Conservation (phyloP, 176 grass and related monocot genomes). For the Avena insularis region DNA sequence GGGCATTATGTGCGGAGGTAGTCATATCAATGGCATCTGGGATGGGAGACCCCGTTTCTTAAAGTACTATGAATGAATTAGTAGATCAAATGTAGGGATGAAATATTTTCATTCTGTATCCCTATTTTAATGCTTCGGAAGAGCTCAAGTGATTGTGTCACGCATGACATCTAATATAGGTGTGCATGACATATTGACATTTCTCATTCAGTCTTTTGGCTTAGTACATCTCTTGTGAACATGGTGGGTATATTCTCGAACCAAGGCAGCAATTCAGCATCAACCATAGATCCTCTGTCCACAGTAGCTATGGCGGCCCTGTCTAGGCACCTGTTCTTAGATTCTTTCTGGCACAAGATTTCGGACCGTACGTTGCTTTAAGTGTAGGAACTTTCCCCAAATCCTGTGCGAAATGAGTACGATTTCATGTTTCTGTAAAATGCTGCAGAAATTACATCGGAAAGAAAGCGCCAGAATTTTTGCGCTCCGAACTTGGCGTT, state of each 20-base stretch:
- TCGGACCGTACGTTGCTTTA: neutral
- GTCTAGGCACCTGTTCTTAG: neutral
- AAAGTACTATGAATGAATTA: no score
- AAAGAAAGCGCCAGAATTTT: no score
- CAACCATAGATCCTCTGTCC: neutral
- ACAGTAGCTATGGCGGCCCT: neutral
- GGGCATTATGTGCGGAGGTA: no score
- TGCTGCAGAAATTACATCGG: no score
- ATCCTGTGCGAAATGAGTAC: no score
- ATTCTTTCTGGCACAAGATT: neutral
- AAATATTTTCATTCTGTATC: neutral
- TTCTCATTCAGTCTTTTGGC: neutral
- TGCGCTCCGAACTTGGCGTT: no score
- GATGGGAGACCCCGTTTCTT: no score
- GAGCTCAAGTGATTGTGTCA: neutral
- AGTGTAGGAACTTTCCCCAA: no score
- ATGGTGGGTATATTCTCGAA: neutral
- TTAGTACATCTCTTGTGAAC: neutral
- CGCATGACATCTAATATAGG: neutral
- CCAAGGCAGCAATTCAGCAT: neutral
- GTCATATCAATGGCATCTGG: no score
- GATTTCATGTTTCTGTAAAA: no score
- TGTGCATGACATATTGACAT: conserved; percentile 10
- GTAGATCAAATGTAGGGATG: no score
- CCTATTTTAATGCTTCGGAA: neutral